Percentiles rank a stretch among this genome's conserved stretches.
Conservation (phyloP, 2,329 filamentous ascomycete genomes). For the Chaetomiaceae sp. region DNA sequence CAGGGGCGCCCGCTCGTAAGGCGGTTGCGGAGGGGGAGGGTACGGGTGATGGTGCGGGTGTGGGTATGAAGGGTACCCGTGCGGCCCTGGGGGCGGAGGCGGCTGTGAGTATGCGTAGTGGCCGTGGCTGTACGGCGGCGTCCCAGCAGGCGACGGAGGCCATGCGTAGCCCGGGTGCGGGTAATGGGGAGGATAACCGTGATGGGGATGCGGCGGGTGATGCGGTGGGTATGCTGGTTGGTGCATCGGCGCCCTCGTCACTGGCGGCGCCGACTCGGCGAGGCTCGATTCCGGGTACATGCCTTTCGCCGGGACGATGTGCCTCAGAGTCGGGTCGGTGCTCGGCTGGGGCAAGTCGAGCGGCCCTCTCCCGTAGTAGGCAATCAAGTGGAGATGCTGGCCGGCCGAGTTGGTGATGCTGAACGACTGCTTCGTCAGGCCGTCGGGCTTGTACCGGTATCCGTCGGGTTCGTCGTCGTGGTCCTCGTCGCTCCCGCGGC, state of each 20-base stretch:
- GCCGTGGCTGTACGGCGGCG: slow-evolving; percentile 48
- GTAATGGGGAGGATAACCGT: slow-evolving; percentile 19
- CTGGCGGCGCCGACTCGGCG: slow-evolving; percentile 75
- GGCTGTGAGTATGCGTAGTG: slow-evolving; percentile 39
- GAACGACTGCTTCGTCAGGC: slow-evolving; percentile 99
- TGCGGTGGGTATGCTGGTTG: slow-evolving; percentile 37
- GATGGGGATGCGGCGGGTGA: slow-evolving; percentile 13
- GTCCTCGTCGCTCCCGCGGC: slow-evolving; percentile 77
- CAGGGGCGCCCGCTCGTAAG: slow-evolving; percentile 35
- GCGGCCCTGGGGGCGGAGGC: slow-evolving; percentile 26
- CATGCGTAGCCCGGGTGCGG: slow-evolving; percentile 41
- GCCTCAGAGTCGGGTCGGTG: slow-evolving; percentile 71
- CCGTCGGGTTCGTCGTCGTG: slow-evolving; percentile 83
- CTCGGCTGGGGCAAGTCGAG: slow-evolving; percentile 74
- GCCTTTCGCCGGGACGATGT: slow-evolving; percentile 83
- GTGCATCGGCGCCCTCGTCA: slow-evolving; percentile 69
- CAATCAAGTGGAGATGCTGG: slow-evolving; percentile 95
- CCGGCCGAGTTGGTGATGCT: slow-evolving; percentile 88
- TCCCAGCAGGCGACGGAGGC: slow-evolving; percentile 53
- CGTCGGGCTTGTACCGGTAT: slow-evolving; percentile 92
- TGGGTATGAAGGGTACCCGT: slow-evolving; percentile 20
- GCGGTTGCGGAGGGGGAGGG: slow-evolving; percentile 24
- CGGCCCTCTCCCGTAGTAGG: slow-evolving; percentile 79
- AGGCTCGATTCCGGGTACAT: slow-evolving; percentile 97
- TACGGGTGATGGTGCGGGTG: slow-evolving; percentile 21